Evolutionary conservation across 2,329 filamentous ascomycete genomes (phyloP).

Genomic region (Leptographium wingfieldii): DNA sequence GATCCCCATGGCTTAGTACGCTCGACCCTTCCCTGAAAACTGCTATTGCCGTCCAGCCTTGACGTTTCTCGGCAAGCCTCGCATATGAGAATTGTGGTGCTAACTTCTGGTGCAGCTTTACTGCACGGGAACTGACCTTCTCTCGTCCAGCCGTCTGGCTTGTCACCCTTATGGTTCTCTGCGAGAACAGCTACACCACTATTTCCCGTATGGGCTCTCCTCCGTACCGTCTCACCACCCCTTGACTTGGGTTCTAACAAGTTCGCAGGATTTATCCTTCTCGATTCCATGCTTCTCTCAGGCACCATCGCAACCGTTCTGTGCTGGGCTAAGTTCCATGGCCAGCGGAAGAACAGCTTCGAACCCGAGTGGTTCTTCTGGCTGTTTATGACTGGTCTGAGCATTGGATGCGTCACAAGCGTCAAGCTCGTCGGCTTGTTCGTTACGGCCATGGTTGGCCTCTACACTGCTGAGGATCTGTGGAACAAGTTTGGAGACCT

Average conservation of each 20-base stretch:
- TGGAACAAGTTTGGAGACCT: conserved; percentile 97
- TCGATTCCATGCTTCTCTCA: conserved; percentile 97
- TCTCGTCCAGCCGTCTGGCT: conserved; percentile 84
- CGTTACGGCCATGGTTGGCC: conserved; percentile 81
- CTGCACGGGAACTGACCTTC: conserved; percentile 80
- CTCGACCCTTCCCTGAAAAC: background rate
- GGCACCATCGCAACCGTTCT: conserved; percentile 97
- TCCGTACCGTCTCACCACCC: background rate
- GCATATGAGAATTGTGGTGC: background rate
- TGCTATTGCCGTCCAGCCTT: no score
- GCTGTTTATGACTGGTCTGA: conserved; percentile 86
- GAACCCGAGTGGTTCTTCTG: conserved; percentile 87
- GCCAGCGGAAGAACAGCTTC: conserved; percentile 74
- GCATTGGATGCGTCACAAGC: conserved; percentile 95
- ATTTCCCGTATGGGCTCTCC: conserved; percentile 54
- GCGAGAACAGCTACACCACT: conserved; percentile 98
- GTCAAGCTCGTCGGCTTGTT: conserved; percentile 98
- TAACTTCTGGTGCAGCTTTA: conserved; percentile 38
- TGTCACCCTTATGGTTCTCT: conserved; percentile 91
- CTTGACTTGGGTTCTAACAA: background rate
- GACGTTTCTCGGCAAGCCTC: background rate
- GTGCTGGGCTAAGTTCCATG: conserved; percentile 96
- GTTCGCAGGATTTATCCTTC: conserved; percentile 61
- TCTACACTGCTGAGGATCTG: conserved; percentile 92
- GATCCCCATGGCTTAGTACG: conserved; percentile 71